Evolutionary conservation across 495 filamentous ascomycete species (phyloP), one percentile per base, ranked within the genome.

Genomic region (Hyaloscypha variabilis): DNA sequence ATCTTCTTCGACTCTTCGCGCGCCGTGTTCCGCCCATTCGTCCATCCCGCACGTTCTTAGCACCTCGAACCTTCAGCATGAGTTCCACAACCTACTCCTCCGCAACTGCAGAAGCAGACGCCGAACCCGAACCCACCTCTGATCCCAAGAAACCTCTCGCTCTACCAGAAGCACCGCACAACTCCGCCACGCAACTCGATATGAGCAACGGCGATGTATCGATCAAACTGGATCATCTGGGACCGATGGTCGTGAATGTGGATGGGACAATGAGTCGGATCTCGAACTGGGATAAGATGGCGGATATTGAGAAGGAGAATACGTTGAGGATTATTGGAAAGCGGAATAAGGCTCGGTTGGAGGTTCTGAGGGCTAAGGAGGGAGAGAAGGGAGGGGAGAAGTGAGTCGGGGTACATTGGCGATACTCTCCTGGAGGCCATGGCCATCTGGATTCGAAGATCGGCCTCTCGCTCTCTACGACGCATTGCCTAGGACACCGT

Each of bases 271-370:
- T 90, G 36, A 83, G 85, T 68, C 83, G 87, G 23, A 88, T 91
- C 65, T 69, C 80, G 62, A 91, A 91, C 75, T 91, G 88, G 88
- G 77, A 74, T 30, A 76, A 86, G 68, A 89, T 91, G 88, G 77
- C 81, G 14, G 87, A 83, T 21, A 81, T 84, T 26, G 87, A 90
- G 77, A 77, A 79, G 66, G 71, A 81, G 67, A 88, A 84, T 72
- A 88, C 88, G 52, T 60, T 90, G 70, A 78, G 88, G 39, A 74
- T 90, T 23, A 67, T 91, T 66, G 82, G 83, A 36, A 86, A 84
- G 81, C 75, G 88, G 71, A 91, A 91, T 74, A 80, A 87, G 76
- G 66, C 80, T 73, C 73, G 88, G 11, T 64, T 88, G 69, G 83
- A 79, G n/a, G 79, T 77, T 25, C 70, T 91, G 72, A 81, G 78